phyloP scores from a whole-genome alignment of 2,329 filamentous ascomycete genomes.

The Moelleriella libera region DNA sequence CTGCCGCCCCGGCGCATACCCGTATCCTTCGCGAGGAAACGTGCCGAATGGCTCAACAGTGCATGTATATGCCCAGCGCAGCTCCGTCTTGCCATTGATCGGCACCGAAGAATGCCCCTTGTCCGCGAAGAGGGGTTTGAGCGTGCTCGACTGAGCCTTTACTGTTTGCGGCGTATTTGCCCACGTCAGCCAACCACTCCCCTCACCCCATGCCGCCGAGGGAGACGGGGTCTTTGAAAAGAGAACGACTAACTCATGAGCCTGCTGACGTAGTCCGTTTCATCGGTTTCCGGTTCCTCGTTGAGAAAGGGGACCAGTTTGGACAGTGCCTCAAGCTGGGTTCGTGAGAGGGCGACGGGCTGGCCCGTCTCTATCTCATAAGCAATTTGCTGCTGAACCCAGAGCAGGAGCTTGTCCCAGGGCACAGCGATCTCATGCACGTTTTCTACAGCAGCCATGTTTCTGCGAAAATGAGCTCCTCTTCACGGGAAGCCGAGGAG shows the following conservation, averaged over 20 bases:
- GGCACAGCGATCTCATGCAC: conserved; percentile 8
- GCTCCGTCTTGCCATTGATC: conserved; percentile 8
- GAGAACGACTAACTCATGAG: conserved; percentile 14
- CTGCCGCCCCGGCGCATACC: conserved; percentile 12
- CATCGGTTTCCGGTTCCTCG: conserved; percentile 13
- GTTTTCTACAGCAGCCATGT: conserved; percentile 1
- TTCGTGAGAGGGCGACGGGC: conserved; percentile 21
- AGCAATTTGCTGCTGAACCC: conserved; percentile 25
- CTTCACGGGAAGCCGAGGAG: neutral
- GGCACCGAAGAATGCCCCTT: conserved; percentile 7
- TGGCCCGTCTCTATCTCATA: conserved; percentile 14
- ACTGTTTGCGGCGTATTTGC: too few species aligned
- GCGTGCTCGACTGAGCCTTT: too few species aligned
- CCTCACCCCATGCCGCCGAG: neutral
- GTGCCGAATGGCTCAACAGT: conserved; percentile 7
- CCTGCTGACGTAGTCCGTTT: conserved; percentile 13
- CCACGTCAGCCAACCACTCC: too few species aligned
- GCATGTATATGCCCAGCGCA: conserved; percentile 13
- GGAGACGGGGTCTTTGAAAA: neutral
- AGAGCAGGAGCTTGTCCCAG: conserved; percentile 22
- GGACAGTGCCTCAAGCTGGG: conserved; percentile 24
- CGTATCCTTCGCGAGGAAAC: conserved; percentile 19
- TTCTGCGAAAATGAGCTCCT: neutral
- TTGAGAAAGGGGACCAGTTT: conserved; percentile 18
- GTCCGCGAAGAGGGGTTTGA: conserved; percentile 6